A percentile compares a stretch with the other conserved stretches of the same genome.
These are phyloP conservation scores for Skeletonema menzelii DNA, from an alignment of 108 stramenopile genomes.

Conservation along the genomic window DNA sequence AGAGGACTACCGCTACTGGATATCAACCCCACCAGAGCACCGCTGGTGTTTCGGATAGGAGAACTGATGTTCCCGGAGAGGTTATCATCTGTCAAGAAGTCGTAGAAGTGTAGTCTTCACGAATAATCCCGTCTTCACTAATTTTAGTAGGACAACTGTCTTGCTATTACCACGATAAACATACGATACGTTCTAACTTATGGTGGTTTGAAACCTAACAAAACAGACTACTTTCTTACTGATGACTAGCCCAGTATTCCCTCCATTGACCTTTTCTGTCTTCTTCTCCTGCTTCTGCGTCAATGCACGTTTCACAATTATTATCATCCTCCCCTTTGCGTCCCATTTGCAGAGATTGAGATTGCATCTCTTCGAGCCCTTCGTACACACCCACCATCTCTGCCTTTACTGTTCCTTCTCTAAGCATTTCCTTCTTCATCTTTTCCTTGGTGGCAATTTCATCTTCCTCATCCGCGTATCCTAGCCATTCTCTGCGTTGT, in stretches of 20 bases:
- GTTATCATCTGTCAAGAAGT: too few relatives aligned
- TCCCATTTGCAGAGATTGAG: not conserved
- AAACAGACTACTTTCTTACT: not conserved
- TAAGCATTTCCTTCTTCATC: constrained; percentile 34
- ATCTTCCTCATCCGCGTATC: constrained; percentile 65
- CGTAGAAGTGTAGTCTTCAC: too few relatives aligned
- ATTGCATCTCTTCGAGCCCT: constrained; percentile 16
- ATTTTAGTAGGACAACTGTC: too few relatives aligned
- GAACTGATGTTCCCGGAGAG: too few relatives aligned
- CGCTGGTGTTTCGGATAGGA: too few relatives aligned
- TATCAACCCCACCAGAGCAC: too few relatives aligned
- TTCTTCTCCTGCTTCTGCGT: constrained; percentile 1
- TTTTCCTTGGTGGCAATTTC: constrained; percentile 47
- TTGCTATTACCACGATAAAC: too few relatives aligned
- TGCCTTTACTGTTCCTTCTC: constrained; percentile 9
- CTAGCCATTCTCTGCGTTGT: constrained; percentile 74
- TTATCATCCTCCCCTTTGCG: constrained; percentile 2
- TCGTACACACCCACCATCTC: constrained; percentile 50
- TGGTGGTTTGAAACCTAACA: not conserved
- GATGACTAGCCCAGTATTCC: constrained; percentile 35
- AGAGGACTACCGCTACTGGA: too few relatives aligned
- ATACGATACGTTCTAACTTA: not conserved
- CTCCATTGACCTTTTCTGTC: constrained; percentile 27
- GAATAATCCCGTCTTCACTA: too few relatives aligned
- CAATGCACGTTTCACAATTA: constrained; percentile 9